These are phyloP conservation scores for Volvariella surrecta DNA, from an alignment of 1,284 basidiomycete species.

Conservation along the genomic window DNA sequence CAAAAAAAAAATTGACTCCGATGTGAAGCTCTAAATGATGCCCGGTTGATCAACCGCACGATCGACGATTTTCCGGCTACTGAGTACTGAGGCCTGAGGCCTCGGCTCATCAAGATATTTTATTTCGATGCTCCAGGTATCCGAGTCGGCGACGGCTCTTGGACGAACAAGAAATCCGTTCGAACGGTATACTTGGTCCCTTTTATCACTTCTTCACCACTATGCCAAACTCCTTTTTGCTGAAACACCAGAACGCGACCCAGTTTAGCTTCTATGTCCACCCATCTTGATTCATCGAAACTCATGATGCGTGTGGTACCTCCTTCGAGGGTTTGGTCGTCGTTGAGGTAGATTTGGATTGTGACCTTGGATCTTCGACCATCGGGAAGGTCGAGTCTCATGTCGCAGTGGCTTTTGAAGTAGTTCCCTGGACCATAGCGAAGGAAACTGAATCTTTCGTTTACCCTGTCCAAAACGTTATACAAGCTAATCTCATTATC, in stretches of 20 bases:
- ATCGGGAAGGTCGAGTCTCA: slow-evolving; percentile 20
- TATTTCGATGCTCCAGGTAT: no score
- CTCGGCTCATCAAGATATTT: no score
- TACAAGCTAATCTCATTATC: no score
- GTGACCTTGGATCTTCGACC: slow-evolving; percentile 23
- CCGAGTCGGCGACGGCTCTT: no score
- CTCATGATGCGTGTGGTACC: slow-evolving; percentile 25
- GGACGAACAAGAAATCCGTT: slow-evolving; percentile 24
- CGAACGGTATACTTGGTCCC: slow-evolving; percentile 26
- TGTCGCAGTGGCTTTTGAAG: slow-evolving; percentile 26
- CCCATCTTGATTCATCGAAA: slow-evolving; percentile 10
- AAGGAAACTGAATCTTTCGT: slow-evolving; percentile 28
- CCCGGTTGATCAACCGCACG: no score
- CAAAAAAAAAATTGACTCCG: no score
- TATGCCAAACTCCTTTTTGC: slow-evolving; percentile 22
- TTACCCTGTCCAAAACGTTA: slow-evolving; percentile 20
- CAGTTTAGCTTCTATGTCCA: slow-evolving; percentile 26
- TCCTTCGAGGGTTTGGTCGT: slow-evolving; percentile 21
- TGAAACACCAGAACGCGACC: slow-evolving; percentile 30
- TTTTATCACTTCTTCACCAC: slow-evolving; percentile 24
- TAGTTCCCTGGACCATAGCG: slow-evolving; percentile 25
- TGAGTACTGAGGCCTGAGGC: no score
- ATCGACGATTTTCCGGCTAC: no score
- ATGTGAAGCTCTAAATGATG: no score
- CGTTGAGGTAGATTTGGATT: slow-evolving; percentile 27